Conservation (phyloP, 805 yeast species). For the Candida anglica region DNA sequence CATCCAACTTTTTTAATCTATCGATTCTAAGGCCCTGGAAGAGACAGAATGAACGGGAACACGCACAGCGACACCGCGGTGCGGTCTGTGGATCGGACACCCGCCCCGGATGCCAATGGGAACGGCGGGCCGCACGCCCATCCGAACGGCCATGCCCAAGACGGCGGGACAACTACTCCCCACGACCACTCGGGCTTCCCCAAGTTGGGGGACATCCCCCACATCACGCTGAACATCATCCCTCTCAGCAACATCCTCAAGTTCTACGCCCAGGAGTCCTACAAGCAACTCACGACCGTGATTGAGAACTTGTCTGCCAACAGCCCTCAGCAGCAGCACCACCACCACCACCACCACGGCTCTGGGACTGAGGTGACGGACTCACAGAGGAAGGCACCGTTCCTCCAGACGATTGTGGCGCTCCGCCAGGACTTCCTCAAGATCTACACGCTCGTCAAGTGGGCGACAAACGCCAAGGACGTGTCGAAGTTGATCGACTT, state of each 20-base stretch:
- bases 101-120: not conserved
- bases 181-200: slow-evolving; percentile 1
- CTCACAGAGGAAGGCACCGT: slow-evolving; percentile 58
- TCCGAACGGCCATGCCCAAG: not conserved
- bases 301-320: slow-evolving; percentile 54
- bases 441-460: slow-evolving; percentile 79
- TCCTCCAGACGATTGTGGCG: slow-evolving; percentile 64
- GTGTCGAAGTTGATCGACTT: slow-evolving; percentile 78
- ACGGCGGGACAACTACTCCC: not conserved
- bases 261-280: slow-evolving; percentile 58
- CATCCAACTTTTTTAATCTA: too few relatives aligned
- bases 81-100: not conserved
- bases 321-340: too few relatives aligned
- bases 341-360: too few relatives aligned
- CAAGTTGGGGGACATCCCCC: slow-evolving; percentile 49
- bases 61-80: not conserved
- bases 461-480: slow-evolving; percentile 75
- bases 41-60: too few relatives aligned
- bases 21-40: too few relatives aligned
- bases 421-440: slow-evolving; percentile 82
- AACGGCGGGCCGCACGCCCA: not conserved
- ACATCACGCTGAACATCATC: slow-evolving; percentile 65
- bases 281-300: slow-evolving; percentile 55
- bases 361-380: slow-evolving; percentile 42
- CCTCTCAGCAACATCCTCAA: slow-evolving; percentile 59